A percentile compares a stretch with the other conserved stretches of the same genome.
These are phyloP conservation scores for Phytophthora tubulina DNA, from an alignment of 352 stramenopile species.

Conservation along the genomic window DNA sequence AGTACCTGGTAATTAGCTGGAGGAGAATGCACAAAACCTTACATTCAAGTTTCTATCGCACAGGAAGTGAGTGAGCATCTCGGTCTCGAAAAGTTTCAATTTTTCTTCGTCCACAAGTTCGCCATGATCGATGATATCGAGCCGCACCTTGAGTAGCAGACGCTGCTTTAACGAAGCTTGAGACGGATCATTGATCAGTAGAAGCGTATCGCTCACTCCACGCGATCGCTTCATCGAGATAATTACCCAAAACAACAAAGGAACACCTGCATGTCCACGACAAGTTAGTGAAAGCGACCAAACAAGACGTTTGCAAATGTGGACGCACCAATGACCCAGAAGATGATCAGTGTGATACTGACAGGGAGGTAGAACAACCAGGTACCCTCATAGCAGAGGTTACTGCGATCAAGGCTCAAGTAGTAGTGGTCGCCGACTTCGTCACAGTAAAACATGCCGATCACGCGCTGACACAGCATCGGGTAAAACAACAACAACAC, in stretches of 20 bases:
- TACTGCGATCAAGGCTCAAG: constrained; percentile 70
- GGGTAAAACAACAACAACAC: constrained; percentile 78
- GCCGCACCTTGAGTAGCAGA: constrained; percentile 56
- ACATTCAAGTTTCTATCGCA: constrained; percentile 66
- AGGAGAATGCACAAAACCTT: neutral
- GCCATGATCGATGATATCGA: constrained; percentile 53
- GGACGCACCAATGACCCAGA: constrained; percentile 73
- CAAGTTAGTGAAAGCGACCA: neutral
- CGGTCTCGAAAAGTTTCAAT: constrained; percentile 55
- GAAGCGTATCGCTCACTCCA: constrained; percentile 60
- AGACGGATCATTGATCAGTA: constrained; percentile 54
- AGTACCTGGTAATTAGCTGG: no score
- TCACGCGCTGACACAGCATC: constrained; percentile 71
- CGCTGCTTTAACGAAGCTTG: constrained; percentile 55
- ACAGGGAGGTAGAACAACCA: constrained; percentile 74
- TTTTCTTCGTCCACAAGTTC: constrained; percentile 58
- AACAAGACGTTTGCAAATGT: neutral
- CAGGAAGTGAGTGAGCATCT: constrained; percentile 67
- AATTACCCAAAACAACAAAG: constrained; percentile 77
- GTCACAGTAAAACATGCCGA: constrained; percentile 82
- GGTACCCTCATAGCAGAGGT: constrained; percentile 59
- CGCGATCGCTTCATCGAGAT: constrained; percentile 60
- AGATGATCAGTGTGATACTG: constrained; percentile 48
- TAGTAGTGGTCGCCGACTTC: constrained; percentile 70
- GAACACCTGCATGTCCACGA: constrained; percentile 52